Conservation (phyloP, 768 basidiomycete genomes). For the Hydnum rufescens region DNA sequence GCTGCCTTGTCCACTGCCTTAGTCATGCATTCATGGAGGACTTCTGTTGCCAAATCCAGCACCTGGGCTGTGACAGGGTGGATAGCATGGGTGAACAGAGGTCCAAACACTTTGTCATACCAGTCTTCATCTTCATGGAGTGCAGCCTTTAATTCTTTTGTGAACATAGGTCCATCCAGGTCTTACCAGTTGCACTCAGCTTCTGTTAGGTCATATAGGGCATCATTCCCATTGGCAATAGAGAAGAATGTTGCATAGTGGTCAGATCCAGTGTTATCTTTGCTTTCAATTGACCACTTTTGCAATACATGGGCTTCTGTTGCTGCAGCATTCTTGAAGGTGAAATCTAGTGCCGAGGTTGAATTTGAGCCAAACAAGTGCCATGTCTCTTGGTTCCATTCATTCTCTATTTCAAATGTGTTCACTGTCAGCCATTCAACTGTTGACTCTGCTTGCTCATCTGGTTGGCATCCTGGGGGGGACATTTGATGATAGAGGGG, state of each 20-base stretch:
- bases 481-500: too few relatives aligned
- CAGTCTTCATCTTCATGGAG: neutral
- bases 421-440: neutral
- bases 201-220: neutral
- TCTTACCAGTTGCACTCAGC: neutral
- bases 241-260: slow-evolving; percentile 4
- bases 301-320: neutral
- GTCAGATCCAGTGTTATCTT: slow-evolving; percentile 3
- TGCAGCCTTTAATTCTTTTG: neutral
- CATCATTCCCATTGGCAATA: too few relatives aligned
- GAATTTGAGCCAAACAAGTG: neutral
- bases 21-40: neutral
- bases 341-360: neutral
- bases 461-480: too few relatives aligned
- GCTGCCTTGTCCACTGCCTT: neutral
- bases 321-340: neutral
- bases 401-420: neutral
- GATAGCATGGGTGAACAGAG: neutral
- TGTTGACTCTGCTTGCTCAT: too few relatives aligned
- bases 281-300: slow-evolving; percentile 1
- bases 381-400: neutral
- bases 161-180: neutral
- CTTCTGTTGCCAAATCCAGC: neutral
- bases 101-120: neutral
- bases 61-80: neutral